These are phyloP conservation scores for Xylaria sp. DNA, from an alignment of 2,329 filamentous ascomycete genomes.

Conservation along the genomic window DNA sequence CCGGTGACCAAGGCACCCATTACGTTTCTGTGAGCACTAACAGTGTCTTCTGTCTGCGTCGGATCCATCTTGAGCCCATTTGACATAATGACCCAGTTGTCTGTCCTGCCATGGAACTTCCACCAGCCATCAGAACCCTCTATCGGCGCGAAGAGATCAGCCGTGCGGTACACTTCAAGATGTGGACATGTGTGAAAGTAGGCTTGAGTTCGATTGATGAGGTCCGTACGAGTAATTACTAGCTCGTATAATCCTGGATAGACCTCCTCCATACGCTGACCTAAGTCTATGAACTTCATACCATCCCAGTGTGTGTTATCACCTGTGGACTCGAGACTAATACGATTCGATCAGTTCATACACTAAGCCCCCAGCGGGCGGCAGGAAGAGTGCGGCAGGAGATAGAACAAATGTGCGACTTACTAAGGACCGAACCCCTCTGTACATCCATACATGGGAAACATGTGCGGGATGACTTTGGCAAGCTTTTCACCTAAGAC, in stretches of 20 bases:
- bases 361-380: background rate
- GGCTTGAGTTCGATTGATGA: constrained; percentile 37
- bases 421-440: constrained; percentile 39
- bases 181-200: constrained; percentile 49
- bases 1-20: constrained; percentile 43
- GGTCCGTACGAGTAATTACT: constrained; percentile 44
- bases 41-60: constrained; percentile 54
- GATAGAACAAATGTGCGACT: constrained; percentile 1
- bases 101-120: constrained; percentile 52
- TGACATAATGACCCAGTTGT: constrained; percentile 53
- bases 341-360: background rate
- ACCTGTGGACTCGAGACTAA: constrained; percentile 37
- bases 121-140: constrained; percentile 54
- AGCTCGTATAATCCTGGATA: constrained; percentile 47
- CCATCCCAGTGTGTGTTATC: constrained; percentile 42
- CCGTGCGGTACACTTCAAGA: constrained; percentile 53
- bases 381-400: background rate
- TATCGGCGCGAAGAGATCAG: constrained; percentile 55
- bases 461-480: constrained; percentile 39
- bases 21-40: constrained; percentile 45
- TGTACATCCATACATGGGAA: constrained; percentile 41
- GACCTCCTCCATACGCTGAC: constrained; percentile 48
- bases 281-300: constrained; percentile 45
- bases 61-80: constrained; percentile 55
- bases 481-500: constrained; percentile 37